A percentile compares a stretch with the other conserved stretches of the same genome.
These are phyloP conservation scores for Vaccinium vitisidaea DNA, from an alignment of 148 eudicot species.

Conservation along the genomic window DNA sequence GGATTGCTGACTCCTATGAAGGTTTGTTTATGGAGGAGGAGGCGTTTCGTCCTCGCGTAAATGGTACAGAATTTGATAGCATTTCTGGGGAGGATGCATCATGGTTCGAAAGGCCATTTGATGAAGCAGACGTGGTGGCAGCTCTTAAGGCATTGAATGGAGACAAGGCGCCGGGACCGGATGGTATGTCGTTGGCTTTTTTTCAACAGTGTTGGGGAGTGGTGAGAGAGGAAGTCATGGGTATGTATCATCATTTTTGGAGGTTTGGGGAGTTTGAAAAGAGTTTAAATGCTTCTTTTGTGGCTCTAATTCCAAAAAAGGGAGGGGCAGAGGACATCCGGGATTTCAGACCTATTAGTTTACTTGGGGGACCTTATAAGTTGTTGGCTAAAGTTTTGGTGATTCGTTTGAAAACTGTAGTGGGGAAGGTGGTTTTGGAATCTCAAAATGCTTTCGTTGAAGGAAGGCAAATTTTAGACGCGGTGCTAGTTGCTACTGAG, in stretches of 20 bases:
- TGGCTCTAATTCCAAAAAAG: background rate
- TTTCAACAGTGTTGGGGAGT: background rate
- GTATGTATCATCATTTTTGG: background rate
- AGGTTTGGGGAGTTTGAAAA: background rate
- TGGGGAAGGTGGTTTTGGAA: no score
- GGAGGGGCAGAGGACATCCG: background rate
- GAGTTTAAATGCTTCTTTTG: background rate
- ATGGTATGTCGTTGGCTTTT: background rate
- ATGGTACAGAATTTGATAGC: background rate
- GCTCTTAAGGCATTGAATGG: background rate
- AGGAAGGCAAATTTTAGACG: background rate
- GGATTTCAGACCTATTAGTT: background rate
- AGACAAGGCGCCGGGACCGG: background rate
- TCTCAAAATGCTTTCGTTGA: no score
- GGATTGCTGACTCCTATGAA: background rate
- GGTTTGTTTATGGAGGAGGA: background rate
- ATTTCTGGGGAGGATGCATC: background rate
- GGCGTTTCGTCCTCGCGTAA: background rate
- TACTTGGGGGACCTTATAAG: background rate
- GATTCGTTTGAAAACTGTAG: no score
- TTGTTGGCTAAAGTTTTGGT: background rate
- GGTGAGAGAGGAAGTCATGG: background rate
- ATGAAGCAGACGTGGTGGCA: no score
- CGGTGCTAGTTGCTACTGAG: background rate
- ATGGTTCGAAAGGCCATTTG: background rate